Conservation (phyloP, 176 grass and related monocot species). For the Phyllostachys edulis region DNA sequence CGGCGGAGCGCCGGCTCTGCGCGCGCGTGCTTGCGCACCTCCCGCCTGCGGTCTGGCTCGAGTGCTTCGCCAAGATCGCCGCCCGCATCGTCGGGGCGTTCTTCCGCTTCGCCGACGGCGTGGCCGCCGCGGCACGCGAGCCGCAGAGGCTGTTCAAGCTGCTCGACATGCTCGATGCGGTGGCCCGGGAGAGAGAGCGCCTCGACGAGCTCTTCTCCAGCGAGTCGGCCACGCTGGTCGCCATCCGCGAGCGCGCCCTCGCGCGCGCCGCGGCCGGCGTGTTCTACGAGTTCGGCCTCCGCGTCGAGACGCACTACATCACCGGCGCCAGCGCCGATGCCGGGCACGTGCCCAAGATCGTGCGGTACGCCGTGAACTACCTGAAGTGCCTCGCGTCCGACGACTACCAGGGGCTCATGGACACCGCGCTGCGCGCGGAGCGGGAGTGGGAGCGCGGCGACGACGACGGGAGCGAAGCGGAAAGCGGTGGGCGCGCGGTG, state of each 20-base stretch:
- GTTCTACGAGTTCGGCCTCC: slow-evolving; percentile 63
- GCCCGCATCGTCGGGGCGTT: slow-evolving; percentile 53
- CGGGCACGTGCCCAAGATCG: slow-evolving; percentile 60
- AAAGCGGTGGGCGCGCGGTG: no score
- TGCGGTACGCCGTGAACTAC: slow-evolving; percentile 66
- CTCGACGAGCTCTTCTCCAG: slow-evolving; percentile 52
- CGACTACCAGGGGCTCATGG: slow-evolving; percentile 54
- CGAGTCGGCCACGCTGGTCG: slow-evolving; percentile 32
- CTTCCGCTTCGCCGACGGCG: slow-evolving; percentile 67
- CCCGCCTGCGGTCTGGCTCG: slow-evolving; percentile 51
- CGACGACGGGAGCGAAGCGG: neutral
- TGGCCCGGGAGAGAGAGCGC: slow-evolving; percentile 23
- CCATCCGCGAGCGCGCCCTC: slow-evolving; percentile 48
- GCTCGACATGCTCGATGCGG: slow-evolving; percentile 61
- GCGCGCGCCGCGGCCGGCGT: slow-evolving; percentile 40
- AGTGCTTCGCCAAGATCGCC: slow-evolving; percentile 69
- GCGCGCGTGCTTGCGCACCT: slow-evolving; percentile 40
- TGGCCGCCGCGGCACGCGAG: slow-evolving; percentile 37
- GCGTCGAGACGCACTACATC: slow-evolving; percentile 51
- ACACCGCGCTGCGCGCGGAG: slow-evolving; percentile 43
- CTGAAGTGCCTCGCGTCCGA: slow-evolving; percentile 60
- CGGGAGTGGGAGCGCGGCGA: neutral
- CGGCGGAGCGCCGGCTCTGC: slow-evolving; percentile 59
- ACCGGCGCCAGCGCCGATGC: neutral
- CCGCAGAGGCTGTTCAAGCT: slow-evolving; percentile 77